Evolutionary conservation across 257 asterid species (phyloP).

Genomic region (Fraxinus quadrangulata): DNA sequence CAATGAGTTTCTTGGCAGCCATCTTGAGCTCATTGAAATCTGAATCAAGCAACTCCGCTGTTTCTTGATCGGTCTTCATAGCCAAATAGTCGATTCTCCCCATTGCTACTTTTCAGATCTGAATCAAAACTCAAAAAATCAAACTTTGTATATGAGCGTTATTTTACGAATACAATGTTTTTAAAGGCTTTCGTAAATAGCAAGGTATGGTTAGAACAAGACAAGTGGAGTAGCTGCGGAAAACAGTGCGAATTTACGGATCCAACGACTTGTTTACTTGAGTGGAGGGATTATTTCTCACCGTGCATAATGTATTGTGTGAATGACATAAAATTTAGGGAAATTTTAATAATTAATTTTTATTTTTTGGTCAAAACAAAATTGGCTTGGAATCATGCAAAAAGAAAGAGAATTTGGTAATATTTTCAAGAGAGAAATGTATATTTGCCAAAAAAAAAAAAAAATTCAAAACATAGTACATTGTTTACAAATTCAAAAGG

Average conservation of each 20-base stretch:
- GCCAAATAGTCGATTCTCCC: conserved; percentile 63
- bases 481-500: no score
- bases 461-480: no score
- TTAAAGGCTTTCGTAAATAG: neutral
- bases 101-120: conserved; percentile 38
- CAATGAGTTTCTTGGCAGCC: conserved; percentile 65
- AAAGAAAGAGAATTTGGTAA: no score
- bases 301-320: no score
- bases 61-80: conserved; percentile 59
- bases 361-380: no score
- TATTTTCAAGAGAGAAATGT: no score
- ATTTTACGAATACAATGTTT: neutral
- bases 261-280: conserved; percentile 30
- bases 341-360: no score
- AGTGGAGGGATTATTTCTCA: neutral
- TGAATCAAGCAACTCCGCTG: conserved; percentile 51
- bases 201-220: neutral
- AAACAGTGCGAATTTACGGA: conserved; percentile 36
- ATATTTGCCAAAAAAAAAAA: no score
- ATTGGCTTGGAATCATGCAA: no score
- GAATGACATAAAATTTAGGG: no score
- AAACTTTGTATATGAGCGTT: neutral
- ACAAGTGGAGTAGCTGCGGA: conserved; percentile 21
- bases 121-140: neutral
- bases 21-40: conserved; percentile 67